Conservation (phyloP, 352 stramenopile genomes). For the Phytopythium montanum region DNA sequence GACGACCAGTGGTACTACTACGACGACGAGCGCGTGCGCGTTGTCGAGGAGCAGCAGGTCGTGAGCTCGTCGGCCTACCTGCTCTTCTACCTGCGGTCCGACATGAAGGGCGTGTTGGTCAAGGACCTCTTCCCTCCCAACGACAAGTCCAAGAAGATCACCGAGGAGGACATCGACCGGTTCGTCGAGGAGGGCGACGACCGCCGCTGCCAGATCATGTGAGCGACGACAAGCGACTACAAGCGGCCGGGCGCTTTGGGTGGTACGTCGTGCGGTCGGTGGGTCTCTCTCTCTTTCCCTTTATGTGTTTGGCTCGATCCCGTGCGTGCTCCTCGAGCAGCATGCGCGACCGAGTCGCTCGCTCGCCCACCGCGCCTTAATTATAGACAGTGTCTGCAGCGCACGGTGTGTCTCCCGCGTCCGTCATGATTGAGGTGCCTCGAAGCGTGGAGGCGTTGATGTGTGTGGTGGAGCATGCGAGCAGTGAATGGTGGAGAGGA, state of each 20-base stretch:
- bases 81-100: constrained; percentile 90
- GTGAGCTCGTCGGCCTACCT: constrained; percentile 87
- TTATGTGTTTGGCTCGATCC: neutral
- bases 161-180: constrained; percentile 86
- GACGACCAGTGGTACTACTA: constrained; percentile 91
- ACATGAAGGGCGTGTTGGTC: constrained; percentile 80
- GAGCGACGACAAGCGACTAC: constrained; percentile 13
- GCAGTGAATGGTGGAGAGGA: no score
- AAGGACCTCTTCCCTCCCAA: constrained; percentile 87
- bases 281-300: neutral
- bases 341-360: neutral
- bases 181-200: constrained; percentile 85
- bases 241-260: neutral
- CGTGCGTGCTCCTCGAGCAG: neutral
- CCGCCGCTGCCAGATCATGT: constrained; percentile 82
- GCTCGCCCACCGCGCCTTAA: neutral
- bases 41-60: constrained; percentile 85
- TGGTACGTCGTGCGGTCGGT: neutral
- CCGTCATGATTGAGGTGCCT: no score
- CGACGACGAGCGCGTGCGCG: constrained; percentile 84
- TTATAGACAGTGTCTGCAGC: neutral
- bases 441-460: no score
- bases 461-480: no score
- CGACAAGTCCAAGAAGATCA: constrained; percentile 82
- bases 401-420: no score